Conservation (phyloP, 805 yeast genomes). For the Teunomyces lycoperdinae region DNA sequence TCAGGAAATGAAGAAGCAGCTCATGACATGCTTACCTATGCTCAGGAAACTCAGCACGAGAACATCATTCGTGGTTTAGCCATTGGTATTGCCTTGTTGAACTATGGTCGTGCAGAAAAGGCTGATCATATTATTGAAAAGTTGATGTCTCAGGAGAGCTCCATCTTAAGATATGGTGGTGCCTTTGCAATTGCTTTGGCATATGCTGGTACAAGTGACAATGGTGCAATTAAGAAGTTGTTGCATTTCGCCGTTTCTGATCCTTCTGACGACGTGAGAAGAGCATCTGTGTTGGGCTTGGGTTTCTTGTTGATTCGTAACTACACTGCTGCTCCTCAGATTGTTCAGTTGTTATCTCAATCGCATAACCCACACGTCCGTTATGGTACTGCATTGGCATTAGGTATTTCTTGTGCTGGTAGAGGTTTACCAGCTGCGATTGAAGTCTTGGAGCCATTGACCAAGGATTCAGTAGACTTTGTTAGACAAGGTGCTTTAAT, state of each 20-base stretch:
- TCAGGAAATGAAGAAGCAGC: slow-evolving; percentile 68
- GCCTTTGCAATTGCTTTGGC: slow-evolving; percentile 93
- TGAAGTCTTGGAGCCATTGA: slow-evolving; percentile 87
- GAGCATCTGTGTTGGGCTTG: slow-evolving; percentile 88
- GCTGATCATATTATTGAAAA: slow-evolving; percentile 69
- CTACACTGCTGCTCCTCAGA: slow-evolving; percentile 89
- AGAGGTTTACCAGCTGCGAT: slow-evolving; percentile 84
- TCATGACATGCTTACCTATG: slow-evolving; percentile 83
- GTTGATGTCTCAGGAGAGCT: slow-evolving; percentile 70
- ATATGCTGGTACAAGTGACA: slow-evolving; percentile 93
- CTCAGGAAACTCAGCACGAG: slow-evolving; percentile 94
- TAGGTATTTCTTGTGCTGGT: slow-evolving; percentile 97
- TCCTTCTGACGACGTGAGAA: slow-evolving; percentile 92
- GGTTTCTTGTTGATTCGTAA: slow-evolving; percentile 91
- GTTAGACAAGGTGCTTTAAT: slow-evolving; percentile 97
- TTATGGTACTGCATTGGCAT: slow-evolving; percentile 96
- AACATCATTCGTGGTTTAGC: slow-evolving; percentile 92
- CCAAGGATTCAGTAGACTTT: slow-evolving; percentile 92
- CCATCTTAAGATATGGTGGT: slow-evolving; percentile 92
- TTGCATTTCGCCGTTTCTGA: slow-evolving; percentile 95
- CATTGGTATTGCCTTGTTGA: slow-evolving; percentile 81
- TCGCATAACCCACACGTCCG: slow-evolving; percentile 98
- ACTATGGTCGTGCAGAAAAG: slow-evolving; percentile 79
- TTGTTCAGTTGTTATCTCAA: slow-evolving; percentile 88
- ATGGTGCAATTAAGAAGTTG: slow-evolving; percentile 78